Percentiles rank a stretch among this genome's conserved stretches.
Conservation (phyloP, 805 yeast species). For the Danielozyma ontarioensis region DNA sequence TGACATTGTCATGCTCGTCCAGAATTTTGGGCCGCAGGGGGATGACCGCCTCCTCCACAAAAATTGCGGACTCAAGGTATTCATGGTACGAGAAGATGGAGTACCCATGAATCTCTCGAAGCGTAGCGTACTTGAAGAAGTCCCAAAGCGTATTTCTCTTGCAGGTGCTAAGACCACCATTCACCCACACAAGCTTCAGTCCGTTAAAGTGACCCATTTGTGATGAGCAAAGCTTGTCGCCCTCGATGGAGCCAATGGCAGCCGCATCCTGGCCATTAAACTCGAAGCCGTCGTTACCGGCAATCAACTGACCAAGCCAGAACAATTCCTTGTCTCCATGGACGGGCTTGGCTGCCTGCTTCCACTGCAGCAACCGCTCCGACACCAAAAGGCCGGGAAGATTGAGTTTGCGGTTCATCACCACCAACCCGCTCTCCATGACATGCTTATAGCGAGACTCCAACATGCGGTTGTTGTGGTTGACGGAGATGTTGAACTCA, state of each 20-base stretch:
- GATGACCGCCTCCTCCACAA: too few species aligned
- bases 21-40: too few species aligned
- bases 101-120: too few species aligned
- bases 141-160: conserved; percentile 12
- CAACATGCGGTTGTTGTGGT: neutral
- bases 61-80: too few species aligned
- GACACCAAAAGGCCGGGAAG: conserved; percentile 10
- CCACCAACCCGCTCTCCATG: conserved; percentile 2
- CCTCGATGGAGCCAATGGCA: conserved; percentile 16
- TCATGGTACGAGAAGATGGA: too few species aligned
- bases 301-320: conserved; percentile 26
- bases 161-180: conserved; percentile 24
- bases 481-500: neutral
- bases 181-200: conserved; percentile 21
- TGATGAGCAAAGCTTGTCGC: conserved; percentile 16
- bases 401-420: neutral
- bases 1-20: too few species aligned
- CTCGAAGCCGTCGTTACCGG: conserved; percentile 12
- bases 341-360: conserved; percentile 16
- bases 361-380: conserved; percentile 9
- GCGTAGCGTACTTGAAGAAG: conserved; percentile 6
- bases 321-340: conserved; percentile 24
- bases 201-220: conserved; percentile 21
- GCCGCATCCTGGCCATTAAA: conserved; percentile 16
- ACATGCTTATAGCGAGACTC: neutral